These are phyloP conservation scores for Penicillium sp. DNA, from an alignment of 2,329 filamentous ascomycete genomes.

Conservation along the genomic window DNA sequence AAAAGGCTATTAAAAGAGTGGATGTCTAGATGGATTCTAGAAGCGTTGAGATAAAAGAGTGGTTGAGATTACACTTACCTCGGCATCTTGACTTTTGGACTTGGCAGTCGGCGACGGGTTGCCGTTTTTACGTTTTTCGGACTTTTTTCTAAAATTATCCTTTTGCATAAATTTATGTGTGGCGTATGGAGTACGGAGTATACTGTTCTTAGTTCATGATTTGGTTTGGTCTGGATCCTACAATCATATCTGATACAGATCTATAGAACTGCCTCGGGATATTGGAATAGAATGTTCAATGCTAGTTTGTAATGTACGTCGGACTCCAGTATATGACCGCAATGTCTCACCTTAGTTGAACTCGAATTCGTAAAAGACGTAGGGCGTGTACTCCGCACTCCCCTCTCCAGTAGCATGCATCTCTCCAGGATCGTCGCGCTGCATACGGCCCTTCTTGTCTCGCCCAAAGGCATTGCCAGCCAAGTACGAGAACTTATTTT, in stretches of 20 bases:
- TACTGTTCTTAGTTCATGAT: too few relatives aligned
- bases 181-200: too few relatives aligned
- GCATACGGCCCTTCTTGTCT: conserved; percentile 90
- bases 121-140: too few relatives aligned
- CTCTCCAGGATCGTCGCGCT: conserved; percentile 88
- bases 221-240: too few relatives aligned
- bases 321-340: background rate
- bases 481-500: conserved; percentile 84
- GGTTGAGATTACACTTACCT: conserved; percentile 12
- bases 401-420: conserved; percentile 73
- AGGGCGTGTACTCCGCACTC: conserved; percentile 85
- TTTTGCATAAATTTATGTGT: too few relatives aligned
- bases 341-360: conserved; percentile 53
- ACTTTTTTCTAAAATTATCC: too few relatives aligned
- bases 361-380: conserved; percentile 96
- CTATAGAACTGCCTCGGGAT: background rate
- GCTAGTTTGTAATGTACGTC: background rate
- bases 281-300: background rate
- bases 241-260: too few relatives aligned
- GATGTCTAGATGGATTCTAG: conserved; percentile 1
- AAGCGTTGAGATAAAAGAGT: conserved; percentile 15
- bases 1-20: background rate
- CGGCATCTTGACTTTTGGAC: conserved; percentile 9
- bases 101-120: background rate
- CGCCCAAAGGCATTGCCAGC: conserved; percentile 91